Percentiles rank a stretch among this genome's conserved stretches.
phyloP scores from a whole-genome alignment of 352 stramenopile genomes.

The Thalassiosira allenii region DNA sequence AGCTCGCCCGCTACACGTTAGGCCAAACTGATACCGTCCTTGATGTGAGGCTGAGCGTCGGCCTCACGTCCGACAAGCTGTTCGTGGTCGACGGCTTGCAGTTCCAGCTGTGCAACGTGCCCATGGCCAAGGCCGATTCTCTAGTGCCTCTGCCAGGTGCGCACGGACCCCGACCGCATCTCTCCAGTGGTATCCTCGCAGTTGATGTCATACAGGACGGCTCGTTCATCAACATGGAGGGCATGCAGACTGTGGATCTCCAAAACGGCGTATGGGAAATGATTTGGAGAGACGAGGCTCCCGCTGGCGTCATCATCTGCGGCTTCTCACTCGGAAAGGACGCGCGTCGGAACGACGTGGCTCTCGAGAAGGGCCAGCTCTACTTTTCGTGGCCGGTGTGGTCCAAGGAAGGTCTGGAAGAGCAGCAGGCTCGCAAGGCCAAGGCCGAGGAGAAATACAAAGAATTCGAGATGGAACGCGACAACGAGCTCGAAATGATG shows the following conservation, averaged over 20 bases:
- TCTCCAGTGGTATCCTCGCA: constrained; percentile 25
- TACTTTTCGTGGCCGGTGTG: constrained; percentile 28
- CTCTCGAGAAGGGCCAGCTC: constrained; percentile 10
- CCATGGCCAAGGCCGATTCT: neutral
- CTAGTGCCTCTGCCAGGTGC: constrained; percentile 24
- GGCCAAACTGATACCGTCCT: constrained; percentile 16
- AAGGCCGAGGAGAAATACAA: constrained; percentile 10
- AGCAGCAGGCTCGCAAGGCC: neutral
- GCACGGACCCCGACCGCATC: constrained; percentile 24
- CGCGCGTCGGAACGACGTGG: constrained; percentile 11
- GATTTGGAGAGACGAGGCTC: constrained; percentile 21
- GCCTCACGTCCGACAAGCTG: neutral
- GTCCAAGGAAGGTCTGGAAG: constrained; percentile 1
- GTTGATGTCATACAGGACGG: constrained; percentile 20
- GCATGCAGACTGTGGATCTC: constrained; percentile 24
- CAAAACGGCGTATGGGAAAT: constrained; percentile 47
- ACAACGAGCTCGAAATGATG: constrained; percentile 18
- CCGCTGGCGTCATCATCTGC: constrained; percentile 35
- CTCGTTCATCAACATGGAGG: constrained; percentile 35
- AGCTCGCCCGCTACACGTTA: neutral
- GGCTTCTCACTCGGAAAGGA: constrained; percentile 20
- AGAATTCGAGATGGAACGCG: constrained; percentile 16
- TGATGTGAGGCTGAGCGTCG: constrained; percentile 12
- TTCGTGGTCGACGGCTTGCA: constrained; percentile 5
- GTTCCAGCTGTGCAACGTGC: constrained; percentile 15